phyloP scores from a whole-genome alignment of 2,329 filamentous ascomycete species.

The Leptographium wingfieldii region DNA sequence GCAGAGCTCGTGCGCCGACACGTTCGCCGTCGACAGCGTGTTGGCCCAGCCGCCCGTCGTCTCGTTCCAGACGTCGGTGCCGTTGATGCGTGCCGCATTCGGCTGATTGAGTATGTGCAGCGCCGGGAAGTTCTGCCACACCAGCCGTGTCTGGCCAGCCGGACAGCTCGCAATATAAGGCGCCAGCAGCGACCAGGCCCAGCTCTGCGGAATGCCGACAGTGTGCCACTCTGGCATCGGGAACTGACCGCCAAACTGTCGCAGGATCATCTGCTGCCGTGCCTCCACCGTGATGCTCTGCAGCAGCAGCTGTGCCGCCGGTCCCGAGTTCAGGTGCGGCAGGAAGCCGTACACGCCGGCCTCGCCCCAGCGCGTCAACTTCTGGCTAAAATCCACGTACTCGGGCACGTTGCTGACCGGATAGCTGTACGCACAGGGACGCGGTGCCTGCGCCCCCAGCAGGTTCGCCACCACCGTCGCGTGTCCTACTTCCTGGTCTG shows the following conservation, averaged over 20 bases:
- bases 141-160: slow-evolving; percentile 55
- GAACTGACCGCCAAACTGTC: slow-evolving; percentile 67
- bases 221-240: slow-evolving; percentile 79
- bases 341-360: slow-evolving; percentile 72
- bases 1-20: slow-evolving; percentile 37
- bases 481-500: slow-evolving; percentile 63
- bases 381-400: slow-evolving; percentile 74
- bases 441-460: slow-evolving; percentile 55
- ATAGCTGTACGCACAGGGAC: slow-evolving; percentile 73
- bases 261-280: slow-evolving; percentile 73
- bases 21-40: slow-evolving; percentile 35
- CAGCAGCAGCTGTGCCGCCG: slow-evolving; percentile 58
- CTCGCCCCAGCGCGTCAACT: slow-evolving; percentile 72
- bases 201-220: slow-evolving; percentile 67
- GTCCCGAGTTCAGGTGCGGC: slow-evolving; percentile 62
- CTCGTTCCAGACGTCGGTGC: slow-evolving; percentile 49
- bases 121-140: slow-evolving; percentile 76
- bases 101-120: slow-evolving; percentile 63
- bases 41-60: slow-evolving; percentile 47
- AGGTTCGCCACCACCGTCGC: slow-evolving; percentile 68
- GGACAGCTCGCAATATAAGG: slow-evolving; percentile 74
- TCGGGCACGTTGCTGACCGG: slow-evolving; percentile 62
- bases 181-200: slow-evolving; percentile 71
- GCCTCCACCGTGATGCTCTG: slow-evolving; percentile 70
- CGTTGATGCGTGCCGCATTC: slow-evolving; percentile 56